Evolutionary conservation across 2,329 filamentous ascomycete species (phyloP), one percentile per base, ranked within the genome.

Genomic region (Ophiostoma sp.): DNA sequence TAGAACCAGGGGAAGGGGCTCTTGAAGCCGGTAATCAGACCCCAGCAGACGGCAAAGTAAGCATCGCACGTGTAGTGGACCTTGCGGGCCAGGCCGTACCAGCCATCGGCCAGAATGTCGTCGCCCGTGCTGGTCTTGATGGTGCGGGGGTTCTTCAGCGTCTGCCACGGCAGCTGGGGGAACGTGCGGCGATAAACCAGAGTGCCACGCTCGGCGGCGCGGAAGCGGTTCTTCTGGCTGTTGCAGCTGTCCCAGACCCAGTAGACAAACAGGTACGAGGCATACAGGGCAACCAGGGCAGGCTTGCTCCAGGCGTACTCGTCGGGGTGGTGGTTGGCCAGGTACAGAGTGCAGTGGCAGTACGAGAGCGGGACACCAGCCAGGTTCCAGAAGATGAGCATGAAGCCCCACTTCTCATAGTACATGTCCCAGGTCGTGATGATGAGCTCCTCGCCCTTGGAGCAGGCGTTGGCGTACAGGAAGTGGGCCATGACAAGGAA

Each of bases 1-100:
- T 96, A 95, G 80, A 96, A 96, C 92, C 92, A 96, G 0, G 93
- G 93, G 80, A 96, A 94, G 0, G 92, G 91, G 76, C 89, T 92
- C 75, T 73, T 70, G 80, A 94, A 94, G 13, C 92, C 92, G 2
- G 90, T 93, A 74, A 94, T 89, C n/a, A 94, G 79, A 33, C 89
- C 92, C 92, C 92, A 95, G 73, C 83, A 86, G 69, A 92, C 77
- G 7, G 92, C 90, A 76, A 94, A 94, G 81, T 86, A 94, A 5
- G 90, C 79, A 78, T 95, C 92, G 78, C 90, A 93, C 0, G 89
- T 89, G 80, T 95, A 95, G 79, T 94, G 91, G 68, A 91, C 85
- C 81, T 93, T 92, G 76, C 90, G 85, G 35, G 90, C 90, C 75
- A 89, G 85, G 71, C 87, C 87, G 75, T 91, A 93, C 90, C 91